These are phyloP conservation scores for Rhizopogon vinicolor DNA, from an alignment of 768 basidiomycete genomes.

Conservation along the genomic window DNA sequence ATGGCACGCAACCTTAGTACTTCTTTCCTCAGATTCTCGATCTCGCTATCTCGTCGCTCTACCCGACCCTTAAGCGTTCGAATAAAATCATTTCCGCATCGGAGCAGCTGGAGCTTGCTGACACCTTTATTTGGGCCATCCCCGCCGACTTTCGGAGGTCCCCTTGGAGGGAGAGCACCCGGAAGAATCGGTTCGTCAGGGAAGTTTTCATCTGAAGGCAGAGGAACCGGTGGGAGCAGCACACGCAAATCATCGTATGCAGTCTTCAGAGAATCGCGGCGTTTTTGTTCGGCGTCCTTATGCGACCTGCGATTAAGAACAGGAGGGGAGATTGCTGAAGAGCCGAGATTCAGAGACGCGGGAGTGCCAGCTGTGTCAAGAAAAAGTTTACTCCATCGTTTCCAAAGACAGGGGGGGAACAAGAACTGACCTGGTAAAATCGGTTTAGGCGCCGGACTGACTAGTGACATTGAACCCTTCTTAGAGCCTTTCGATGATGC, in stretches of 20 bases:
- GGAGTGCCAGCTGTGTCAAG: constrained; percentile 29
- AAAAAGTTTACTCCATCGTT: neutral
- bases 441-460: constrained; percentile 61
- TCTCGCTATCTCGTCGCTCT: constrained; percentile 77
- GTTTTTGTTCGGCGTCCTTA: constrained; percentile 96
- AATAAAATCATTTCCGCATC: constrained; percentile 89
- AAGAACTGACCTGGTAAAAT: constrained; percentile 60
- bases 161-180: constrained; percentile 84
- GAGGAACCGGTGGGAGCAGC: constrained; percentile 84
- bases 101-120: constrained; percentile 87
- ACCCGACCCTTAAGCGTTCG: constrained; percentile 70
- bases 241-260: constrained; percentile 83
- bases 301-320: constrained; percentile 74
- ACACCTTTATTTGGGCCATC: constrained; percentile 96
- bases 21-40: constrained; percentile 61
- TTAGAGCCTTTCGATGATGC: constrained; percentile 16
- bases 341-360: constrained; percentile 17
- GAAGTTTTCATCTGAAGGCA: constrained; percentile 69
- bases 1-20: constrained; percentile 51
- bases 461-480: constrained; percentile 27
- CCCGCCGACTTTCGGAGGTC: constrained; percentile 77
- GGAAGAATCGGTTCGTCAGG: constrained; percentile 76
- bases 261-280: constrained; percentile 92
- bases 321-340: constrained; percentile 27
- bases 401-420: neutral